Evolutionary conservation across 352 stramenopile genomes (phyloP), one percentile per base, ranked within the genome.

Genomic region (Phytophthora colocasiae): DNA sequence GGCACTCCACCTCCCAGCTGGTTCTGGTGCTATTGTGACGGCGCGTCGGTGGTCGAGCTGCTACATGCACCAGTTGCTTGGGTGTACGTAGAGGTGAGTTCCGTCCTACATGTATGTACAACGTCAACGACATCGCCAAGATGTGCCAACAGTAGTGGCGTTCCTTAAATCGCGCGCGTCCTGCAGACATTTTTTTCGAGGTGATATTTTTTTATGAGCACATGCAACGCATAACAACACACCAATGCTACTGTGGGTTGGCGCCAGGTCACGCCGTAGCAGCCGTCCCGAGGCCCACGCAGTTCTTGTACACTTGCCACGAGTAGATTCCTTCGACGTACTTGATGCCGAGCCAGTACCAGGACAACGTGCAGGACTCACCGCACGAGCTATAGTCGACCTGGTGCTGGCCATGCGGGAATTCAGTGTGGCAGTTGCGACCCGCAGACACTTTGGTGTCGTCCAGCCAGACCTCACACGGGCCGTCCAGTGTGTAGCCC

Each of bases 221-320:
- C 55, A 39, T 31, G 43, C 48, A 72, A 72, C 51, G 54, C 43
- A 34, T 45, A 61, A 53, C 69, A 86, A 51, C 19, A 40, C 55
- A 26, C 58, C 44, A 6, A 66, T 56, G 9, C 56, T 69, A 24
- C 56, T 75, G 29, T 6, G 29, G 29, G 29, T 38, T 55, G 63
- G 26, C 43, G 56, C 2, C 62, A 53, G 24, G 64, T 52, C 46
- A 72, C 15, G 44, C 51, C 15, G 58, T 56, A 2, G 54, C 53
- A 11, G 31, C 45, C 22, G 63, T 67, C 49, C 38, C 46, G 32
- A 83, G 65, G 0, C 54, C 66, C 29, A 88, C 60, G 50, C 79
- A 88, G 69, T 84, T 82, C 66, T 88, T 88, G 69, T 83, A 88
- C 38, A 88, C 77, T 50, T 88, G 79, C 79, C 79, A 88, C 56